These are phyloP conservation scores for Codiaeum variegatum DNA, from an alignment of 441 rosid species.

Conservation along the genomic window DNA sequence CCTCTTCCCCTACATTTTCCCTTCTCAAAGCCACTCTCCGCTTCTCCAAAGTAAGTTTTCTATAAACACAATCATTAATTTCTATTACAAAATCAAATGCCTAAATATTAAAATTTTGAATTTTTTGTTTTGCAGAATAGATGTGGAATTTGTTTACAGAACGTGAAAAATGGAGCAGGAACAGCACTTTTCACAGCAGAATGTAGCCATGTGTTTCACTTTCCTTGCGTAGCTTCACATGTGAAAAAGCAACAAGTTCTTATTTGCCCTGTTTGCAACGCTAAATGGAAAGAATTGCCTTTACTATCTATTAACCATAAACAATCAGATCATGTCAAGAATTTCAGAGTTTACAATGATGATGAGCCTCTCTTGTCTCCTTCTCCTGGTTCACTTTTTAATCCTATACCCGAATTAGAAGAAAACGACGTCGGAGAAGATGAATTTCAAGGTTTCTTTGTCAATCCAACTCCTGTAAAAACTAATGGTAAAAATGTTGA, in stretches of 20 bases:
- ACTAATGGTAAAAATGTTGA: conserved; percentile 33
- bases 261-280: conserved; percentile 64
- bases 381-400: conserved; percentile 50
- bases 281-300: conserved; percentile 62
- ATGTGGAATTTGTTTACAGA: conserved; percentile 71
- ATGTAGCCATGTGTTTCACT: conserved; percentile 74
- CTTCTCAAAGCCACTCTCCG: conserved; percentile 60
- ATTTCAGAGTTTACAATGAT: conserved; percentile 62
- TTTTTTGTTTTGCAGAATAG: conserved; percentile 31
- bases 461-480: conserved; percentile 16
- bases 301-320: conserved; percentile 27
- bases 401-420: conserved; percentile 68
- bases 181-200: conserved; percentile 87
- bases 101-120: background rate
- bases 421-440: conserved; percentile 44
- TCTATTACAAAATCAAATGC: background rate
- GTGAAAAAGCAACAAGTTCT: conserved; percentile 36
- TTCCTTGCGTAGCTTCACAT: conserved; percentile 63
- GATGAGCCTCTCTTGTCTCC: conserved; percentile 78
- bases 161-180: conserved; percentile 63
- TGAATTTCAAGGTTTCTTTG: conserved; percentile 60
- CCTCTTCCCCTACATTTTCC: conserved; percentile 67
- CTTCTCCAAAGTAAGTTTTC: conserved; percentile 49
- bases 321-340: conserved; percentile 25
- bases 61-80: background rate